Evolutionary conservation across 2,329 filamentous ascomycete genomes (phyloP).

Genomic region (Fusarium marasasianum): DNA sequence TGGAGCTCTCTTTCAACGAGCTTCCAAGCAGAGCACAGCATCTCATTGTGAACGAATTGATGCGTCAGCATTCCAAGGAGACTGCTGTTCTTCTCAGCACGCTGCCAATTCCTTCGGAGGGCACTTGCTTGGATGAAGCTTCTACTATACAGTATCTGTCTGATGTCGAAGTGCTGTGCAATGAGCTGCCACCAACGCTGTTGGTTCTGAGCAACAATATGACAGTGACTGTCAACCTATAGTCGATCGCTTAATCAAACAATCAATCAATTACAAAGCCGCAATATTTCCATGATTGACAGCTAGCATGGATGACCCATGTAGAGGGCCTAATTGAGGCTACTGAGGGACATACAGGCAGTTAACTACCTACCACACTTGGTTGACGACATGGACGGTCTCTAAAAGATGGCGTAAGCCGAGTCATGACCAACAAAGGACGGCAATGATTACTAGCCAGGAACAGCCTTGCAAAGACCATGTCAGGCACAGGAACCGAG

Average conservation of each 20-base stretch:
- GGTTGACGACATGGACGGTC: neutral
- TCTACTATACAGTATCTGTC: constrained; percentile 79
- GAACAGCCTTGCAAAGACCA: constrained; percentile 20
- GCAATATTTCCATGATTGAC: constrained; percentile 31
- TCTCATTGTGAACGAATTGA: constrained; percentile 86
- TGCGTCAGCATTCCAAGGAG: constrained; percentile 71
- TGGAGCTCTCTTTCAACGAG: constrained; percentile 86
- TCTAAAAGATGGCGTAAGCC: constrained; percentile 15
- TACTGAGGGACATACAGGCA: neutral
- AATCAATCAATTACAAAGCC: constrained; percentile 19
- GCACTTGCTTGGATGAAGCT: constrained; percentile 75
- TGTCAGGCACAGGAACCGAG: constrained; percentile 25
- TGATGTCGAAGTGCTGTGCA: constrained; percentile 81
- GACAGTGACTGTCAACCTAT: constrained; percentile 84
- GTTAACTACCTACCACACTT: neutral
- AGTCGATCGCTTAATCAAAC: constrained; percentile 14
- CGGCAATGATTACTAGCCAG: constrained; percentile 30
- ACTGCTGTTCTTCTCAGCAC: constrained; percentile 87
- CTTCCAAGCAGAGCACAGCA: constrained; percentile 86
- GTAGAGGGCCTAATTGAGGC: constrained; percentile 1
- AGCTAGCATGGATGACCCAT: constrained; percentile 14
- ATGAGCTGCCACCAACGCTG: constrained; percentile 77
- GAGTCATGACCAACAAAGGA: constrained; percentile 34
- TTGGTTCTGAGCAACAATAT: constrained; percentile 89
- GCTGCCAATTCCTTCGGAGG: constrained; percentile 81